phyloP scores from a whole-genome alignment of 2,329 filamentous ascomycete genomes.

The Albifimbria verrucaria region DNA sequence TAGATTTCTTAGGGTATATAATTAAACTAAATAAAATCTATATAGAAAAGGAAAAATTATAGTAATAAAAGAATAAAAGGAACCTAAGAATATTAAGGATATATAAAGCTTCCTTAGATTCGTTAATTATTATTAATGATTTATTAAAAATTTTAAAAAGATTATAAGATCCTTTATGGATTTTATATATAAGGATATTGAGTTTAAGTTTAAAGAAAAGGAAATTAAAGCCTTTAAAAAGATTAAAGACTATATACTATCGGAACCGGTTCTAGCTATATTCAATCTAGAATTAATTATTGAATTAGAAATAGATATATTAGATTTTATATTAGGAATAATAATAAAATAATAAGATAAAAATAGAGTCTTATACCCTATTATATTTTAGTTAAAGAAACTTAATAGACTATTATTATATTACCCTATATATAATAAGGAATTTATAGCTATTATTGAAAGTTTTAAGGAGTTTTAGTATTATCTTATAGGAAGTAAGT shows the following conservation, averaged over 20 bases:
- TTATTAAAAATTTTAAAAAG: conserved; percentile 13
- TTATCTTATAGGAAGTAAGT: background rate
- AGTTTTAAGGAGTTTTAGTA: background rate
- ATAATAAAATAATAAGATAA: conserved; percentile 1
- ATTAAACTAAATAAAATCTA: conserved; percentile 8
- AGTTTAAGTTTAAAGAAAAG: background rate
- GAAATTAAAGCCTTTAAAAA: conserved; percentile 4
- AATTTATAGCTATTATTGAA: background rate
- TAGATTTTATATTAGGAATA: conserved; percentile 4
- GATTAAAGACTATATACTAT: conserved; percentile 6
- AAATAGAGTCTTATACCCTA: background rate
- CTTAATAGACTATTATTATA: background rate
- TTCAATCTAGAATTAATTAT: conserved; percentile 7
- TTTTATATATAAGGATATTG: conserved; percentile 7
- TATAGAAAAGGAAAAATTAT: conserved; percentile 14
- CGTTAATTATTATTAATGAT: conserved; percentile 12
- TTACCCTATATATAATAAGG: too few relatives aligned
- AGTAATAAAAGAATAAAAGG: background rate
- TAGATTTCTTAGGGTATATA: conserved; percentile 11
- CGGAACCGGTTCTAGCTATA: conserved; percentile 4
- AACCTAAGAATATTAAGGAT: conserved; percentile 4
- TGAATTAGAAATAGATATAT: conserved; percentile 11
- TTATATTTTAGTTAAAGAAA: background rate
- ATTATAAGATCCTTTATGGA: conserved; percentile 3
- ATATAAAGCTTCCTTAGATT: conserved; percentile 7